Conservation (phyloP, 2,329 filamentous ascomycete genomes). For the Nannizzia gypsea region DNA sequence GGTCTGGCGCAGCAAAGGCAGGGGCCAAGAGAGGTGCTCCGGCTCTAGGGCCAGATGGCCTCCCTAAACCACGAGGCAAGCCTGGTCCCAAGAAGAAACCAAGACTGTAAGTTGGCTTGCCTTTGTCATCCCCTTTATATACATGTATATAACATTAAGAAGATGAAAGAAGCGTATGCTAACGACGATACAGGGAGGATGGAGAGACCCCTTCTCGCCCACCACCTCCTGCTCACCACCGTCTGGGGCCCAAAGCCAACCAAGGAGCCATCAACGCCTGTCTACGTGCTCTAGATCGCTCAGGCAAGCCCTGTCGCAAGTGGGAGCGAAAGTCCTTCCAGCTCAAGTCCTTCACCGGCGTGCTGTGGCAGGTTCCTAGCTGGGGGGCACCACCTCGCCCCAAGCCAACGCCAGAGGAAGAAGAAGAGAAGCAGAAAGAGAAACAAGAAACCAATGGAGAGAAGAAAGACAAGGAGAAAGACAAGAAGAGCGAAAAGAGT, state of each 20-base stretch:
- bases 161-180: neutral
- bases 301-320: conserved; percentile 80
- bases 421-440: neutral
- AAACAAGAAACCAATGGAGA: neutral
- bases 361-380: conserved; percentile 66
- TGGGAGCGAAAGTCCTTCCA: conserved; percentile 76
- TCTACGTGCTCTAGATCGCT: conserved; percentile 82
- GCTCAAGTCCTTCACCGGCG: conserved; percentile 86
- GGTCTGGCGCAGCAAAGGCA: conserved; percentile 17
- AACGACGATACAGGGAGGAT: conserved; percentile 34
- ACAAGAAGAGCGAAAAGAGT: conserved; percentile 6
- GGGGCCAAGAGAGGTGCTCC: conserved; percentile 46
- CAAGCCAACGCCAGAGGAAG: neutral
- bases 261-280: conserved; percentile 95
- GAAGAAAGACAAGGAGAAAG: neutral
- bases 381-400: conserved; percentile 57
- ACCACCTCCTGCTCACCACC: conserved; percentile 50
- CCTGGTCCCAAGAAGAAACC: conserved; percentile 96
- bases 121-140: neutral
- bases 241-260: conserved; percentile 91
- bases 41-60: conserved; percentile 43
- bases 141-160: conserved; percentile 11
- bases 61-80: conserved; percentile 65
- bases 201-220: conserved; percentile 30
- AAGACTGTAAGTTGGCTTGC: conserved; percentile 58